Evolutionary conservation across 345 rosid genomes (phyloP).

Genomic region (Salix udensis): DNA sequence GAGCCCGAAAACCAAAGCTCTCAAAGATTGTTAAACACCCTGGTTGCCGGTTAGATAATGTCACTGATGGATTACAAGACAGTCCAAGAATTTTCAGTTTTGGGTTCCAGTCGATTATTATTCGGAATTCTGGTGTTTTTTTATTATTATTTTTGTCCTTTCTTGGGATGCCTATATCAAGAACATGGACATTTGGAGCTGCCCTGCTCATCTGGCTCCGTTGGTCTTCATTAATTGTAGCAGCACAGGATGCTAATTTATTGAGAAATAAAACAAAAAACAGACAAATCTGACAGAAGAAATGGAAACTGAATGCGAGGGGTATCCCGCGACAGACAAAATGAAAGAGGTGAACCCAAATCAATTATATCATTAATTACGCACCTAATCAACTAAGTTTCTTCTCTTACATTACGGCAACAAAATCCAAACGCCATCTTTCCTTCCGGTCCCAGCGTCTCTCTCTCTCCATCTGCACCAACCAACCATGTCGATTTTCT

Average conservation of each 20-base stretch:
- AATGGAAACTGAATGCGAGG: background rate
- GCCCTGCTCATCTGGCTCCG: constrained; percentile 35
- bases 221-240: constrained; percentile 35
- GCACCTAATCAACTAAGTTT: background rate
- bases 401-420: background rate
- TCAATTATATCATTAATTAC: background rate
- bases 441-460: background rate
- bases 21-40: too few species aligned
- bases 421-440: background rate
- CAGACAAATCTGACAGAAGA: background rate
- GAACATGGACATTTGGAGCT: constrained; percentile 26
- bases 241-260: constrained; percentile 32
- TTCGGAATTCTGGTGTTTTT: constrained; percentile 14
- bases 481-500: background rate
- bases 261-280: too few species aligned
- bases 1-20: too few species aligned
- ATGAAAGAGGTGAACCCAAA: background rate
- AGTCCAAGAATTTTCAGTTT: background rate
- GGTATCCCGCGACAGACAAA: background rate
- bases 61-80: background rate
- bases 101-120: constrained; percentile 8
- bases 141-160: background rate
- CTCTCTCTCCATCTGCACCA: background rate
- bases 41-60: too few species aligned
- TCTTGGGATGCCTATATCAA: constrained; percentile 21